Evolutionary conservation across 331 rosid species (phyloP).

Genomic region (Acacia concinna): DNA sequence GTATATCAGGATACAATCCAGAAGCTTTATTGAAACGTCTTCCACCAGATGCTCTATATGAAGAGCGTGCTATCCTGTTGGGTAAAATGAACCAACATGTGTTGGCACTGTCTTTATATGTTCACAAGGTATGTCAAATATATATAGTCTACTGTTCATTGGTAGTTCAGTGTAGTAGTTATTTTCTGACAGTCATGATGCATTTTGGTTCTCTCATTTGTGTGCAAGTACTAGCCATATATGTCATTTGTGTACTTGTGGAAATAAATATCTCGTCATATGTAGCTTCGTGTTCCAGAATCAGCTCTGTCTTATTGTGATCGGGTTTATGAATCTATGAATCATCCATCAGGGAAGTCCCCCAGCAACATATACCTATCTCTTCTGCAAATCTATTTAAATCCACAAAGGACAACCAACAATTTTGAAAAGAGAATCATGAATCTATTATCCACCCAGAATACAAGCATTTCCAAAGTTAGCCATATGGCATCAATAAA

Average conservation of each 20-base stretch:
- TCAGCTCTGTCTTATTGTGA: conserved; percentile 89
- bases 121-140: conserved; percentile 73
- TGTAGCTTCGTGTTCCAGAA: conserved; percentile 86
- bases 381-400: conserved; percentile 89
- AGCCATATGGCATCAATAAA: conserved; percentile 50
- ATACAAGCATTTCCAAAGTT: conserved; percentile 51
- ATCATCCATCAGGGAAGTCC: conserved; percentile 63
- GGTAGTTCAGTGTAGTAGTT: conserved; percentile 1
- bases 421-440: conserved; percentile 80
- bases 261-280: conserved; percentile 33
- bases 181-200: conserved; percentile 24
- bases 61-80: conserved; percentile 87
- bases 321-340: conserved; percentile 66
- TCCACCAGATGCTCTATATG: conserved; percentile 84
- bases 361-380: conserved; percentile 84
- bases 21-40: conserved; percentile 82
- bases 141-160: background rate
- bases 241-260: conserved; percentile 18
- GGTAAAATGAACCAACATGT: conserved; percentile 98
- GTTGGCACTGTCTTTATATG: conserved; percentile 86
- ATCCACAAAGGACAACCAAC: conserved; percentile 77
- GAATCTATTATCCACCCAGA: conserved; percentile 62
- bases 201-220: conserved; percentile 24
- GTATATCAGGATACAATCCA: conserved; percentile 81
- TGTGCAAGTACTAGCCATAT: conserved; percentile 1